Evolutionary conservation across 2,329 filamentous ascomycete genomes (phyloP), one percentile per base, ranked within the genome.

Genomic region (Drechslerella coelobrocha): DNA sequence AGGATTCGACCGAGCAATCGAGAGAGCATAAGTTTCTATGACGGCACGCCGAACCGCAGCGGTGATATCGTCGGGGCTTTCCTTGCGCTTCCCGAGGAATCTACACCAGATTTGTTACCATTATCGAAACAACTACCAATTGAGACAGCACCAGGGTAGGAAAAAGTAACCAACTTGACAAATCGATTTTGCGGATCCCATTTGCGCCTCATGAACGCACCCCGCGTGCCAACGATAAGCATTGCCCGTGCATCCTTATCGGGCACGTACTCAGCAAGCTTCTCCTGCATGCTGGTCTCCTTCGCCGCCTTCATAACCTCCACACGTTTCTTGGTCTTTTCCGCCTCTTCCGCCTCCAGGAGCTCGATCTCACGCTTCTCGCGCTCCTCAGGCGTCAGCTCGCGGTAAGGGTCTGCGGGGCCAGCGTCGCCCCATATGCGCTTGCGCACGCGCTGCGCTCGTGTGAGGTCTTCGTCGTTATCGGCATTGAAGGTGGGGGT

Each of bases 131-230:
- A 8, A 43, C 41, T 34, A 52, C 12, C 26, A 26, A 54, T 31
- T 41, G 14, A 8, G 17, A 14, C 45, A 14, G 7, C 12, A 6
- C 27, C 17, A n/a, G 19, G n/a, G 34, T 57, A 37, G 2, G 17
- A 10, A 14, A 7, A 26, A 24, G 23, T 8, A 26, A 53, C 10
- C 3, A n/a, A 21, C 6, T 60, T 14, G 17, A 53, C 37, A 29
- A 69, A 45, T 37, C 47, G 17, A 53, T 69, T 31, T 29, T 69
- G 23, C 27, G 57, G 45, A 57, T 69, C 65, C 51, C 51, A 69
- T n/a, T 62, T 47, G 26, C 54, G 61, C 65, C 56, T 61, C 65
- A 56, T 62, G 26, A 62, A 69, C 19, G 65, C 65, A 19, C 65
- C 65, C 6, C 65, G 24, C 2, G 65, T 69, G 7, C 65, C 65